Evolutionary conservation across 2,329 filamentous ascomycete species (phyloP).

Genomic region (Colletotrichum liriopes): DNA sequence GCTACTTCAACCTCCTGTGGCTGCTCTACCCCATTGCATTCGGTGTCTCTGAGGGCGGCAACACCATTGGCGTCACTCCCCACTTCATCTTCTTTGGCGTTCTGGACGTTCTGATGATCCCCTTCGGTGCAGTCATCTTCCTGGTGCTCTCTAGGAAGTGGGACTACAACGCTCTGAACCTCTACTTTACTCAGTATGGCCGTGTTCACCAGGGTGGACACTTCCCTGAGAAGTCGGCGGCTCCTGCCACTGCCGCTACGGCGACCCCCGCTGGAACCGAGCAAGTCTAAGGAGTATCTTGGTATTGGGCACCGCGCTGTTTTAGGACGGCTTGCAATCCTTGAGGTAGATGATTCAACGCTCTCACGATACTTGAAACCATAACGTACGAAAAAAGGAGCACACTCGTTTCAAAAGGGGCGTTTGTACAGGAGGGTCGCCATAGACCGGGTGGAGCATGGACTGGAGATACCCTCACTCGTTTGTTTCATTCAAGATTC

Average conservation of each 20-base stretch:
- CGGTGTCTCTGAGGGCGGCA: slow-evolving; percentile 68
- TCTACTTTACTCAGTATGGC: slow-evolving; percentile 71
- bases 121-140: slow-evolving; percentile 60
- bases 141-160: slow-evolving; percentile 62
- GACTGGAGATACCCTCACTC: slow-evolving; percentile 31
- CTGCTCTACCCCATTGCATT: slow-evolving; percentile 70
- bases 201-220: slow-evolving; percentile 61
- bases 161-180: slow-evolving; percentile 67
- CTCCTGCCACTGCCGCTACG: slow-evolving; percentile 45
- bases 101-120: slow-evolving; percentile 65
- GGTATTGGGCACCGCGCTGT: neutral
- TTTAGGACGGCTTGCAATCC: too few relatives aligned
- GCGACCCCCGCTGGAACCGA: slow-evolving; percentile 35
- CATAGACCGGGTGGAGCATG: slow-evolving; percentile 8
- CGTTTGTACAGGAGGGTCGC: neutral
- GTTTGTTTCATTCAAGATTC: slow-evolving; percentile 11
- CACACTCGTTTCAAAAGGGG: slow-evolving; percentile 3
- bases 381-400: neutral
- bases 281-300: slow-evolving; percentile 5
- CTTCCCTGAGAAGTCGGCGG: slow-evolving; percentile 62
- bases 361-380: neutral
- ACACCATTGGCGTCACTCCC: slow-evolving; percentile 62
- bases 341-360: neutral
- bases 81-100: slow-evolving; percentile 68
- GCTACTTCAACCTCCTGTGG: slow-evolving; percentile 67